Conservation (phyloP, 2,329 filamentous ascomycete genomes). For the Colletotrichum salicis region DNA sequence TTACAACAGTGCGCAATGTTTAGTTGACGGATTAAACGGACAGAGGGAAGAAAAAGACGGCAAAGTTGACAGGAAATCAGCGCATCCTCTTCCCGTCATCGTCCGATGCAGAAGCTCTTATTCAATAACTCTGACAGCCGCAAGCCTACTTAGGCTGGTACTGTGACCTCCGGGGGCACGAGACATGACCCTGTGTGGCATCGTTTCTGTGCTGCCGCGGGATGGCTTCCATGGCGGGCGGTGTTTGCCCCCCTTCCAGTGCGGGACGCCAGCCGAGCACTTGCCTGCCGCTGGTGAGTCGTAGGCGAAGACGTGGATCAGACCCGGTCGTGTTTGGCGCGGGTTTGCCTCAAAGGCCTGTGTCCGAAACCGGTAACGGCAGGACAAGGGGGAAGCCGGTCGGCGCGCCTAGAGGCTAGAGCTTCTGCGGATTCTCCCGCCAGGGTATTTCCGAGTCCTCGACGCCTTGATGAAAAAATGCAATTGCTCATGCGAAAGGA, state of each 20-base stretch:
- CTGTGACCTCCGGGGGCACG: constrained; percentile 15
- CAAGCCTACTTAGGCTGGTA: neutral
- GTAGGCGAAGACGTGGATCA: constrained; percentile 28
- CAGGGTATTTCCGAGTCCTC: constrained; percentile 1
- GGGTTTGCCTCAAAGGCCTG: constrained; percentile 22
- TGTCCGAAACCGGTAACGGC: constrained; percentile 33
- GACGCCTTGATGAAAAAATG: neutral
- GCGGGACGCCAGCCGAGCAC: constrained; percentile 21
- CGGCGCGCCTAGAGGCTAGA: constrained; percentile 2
- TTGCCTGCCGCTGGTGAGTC: constrained; percentile 20
- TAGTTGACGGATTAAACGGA: constrained; percentile 23
- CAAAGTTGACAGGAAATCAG: constrained; percentile 20
- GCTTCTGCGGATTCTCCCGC: constrained; percentile 11
- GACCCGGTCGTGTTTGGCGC: constrained; percentile 11
- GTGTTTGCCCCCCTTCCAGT: constrained; percentile 9
- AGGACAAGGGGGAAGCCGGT: constrained; percentile 7
- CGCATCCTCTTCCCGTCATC: constrained; percentile 27
- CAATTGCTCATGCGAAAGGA: neutral
- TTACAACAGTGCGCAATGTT: constrained; percentile 10
- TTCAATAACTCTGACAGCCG: constrained; percentile 18
- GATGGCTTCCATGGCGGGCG: constrained; percentile 9
- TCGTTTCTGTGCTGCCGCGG: constrained; percentile 1
- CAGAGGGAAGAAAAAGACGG: constrained; percentile 9
- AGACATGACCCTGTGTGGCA: constrained; percentile 25
- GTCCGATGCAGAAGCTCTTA: constrained; percentile 25